Base-by-base conservation (phyloP, 2,329 filamentous ascomycete genomes). In the Septoria petroselini region DNA sequence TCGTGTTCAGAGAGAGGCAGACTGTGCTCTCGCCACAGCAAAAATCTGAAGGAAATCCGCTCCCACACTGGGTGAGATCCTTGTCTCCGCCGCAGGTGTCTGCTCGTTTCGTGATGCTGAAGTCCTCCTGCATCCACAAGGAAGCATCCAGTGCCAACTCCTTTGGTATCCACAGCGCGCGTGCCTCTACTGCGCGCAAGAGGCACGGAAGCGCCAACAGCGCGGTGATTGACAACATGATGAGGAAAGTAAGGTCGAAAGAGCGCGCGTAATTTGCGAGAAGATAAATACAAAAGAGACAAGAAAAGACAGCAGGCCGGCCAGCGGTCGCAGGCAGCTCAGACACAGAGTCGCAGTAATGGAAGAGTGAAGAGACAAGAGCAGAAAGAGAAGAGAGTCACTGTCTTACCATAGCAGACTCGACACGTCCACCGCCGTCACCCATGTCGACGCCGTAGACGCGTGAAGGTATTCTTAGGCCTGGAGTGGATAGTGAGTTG, bases 41-140 rank as follows among this genome's bases (percentile, higher is more conserved):
- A 65, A 90, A 88, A 64, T 78, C 74, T 43, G 71, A 72, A 1
- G 85, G 83, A 17, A 87, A 73, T 23, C 71, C 73, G 21, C 70
- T 53, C 18, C 76, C 68, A 64, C 85, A 88, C 57, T 74, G 73
- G 14, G 70, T 66, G 48, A 80, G 66, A 12, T 54, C 76, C 42
- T 66, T 58, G 12, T 73, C 62, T 29, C 76, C 73, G 31, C 76
- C 70, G 68, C 83, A 86, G 30, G 73, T 38, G 23, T 52, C 50
- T 41, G 58, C 52, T 55, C 58, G 54, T 55, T 47, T 61, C 43
- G 45, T 52, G 49, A 60, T 38, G 31, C 63, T 14, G 38, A 50
- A 44, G 39, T 55, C 49, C 14, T 59, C 59, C 23, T 38, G 35
- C 5, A 53, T 43, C 49, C 59, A 55, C 39, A 57, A 55, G 6